Conservation (phyloP, 345 rosid genomes). For the Carallia brachiata region DNA sequence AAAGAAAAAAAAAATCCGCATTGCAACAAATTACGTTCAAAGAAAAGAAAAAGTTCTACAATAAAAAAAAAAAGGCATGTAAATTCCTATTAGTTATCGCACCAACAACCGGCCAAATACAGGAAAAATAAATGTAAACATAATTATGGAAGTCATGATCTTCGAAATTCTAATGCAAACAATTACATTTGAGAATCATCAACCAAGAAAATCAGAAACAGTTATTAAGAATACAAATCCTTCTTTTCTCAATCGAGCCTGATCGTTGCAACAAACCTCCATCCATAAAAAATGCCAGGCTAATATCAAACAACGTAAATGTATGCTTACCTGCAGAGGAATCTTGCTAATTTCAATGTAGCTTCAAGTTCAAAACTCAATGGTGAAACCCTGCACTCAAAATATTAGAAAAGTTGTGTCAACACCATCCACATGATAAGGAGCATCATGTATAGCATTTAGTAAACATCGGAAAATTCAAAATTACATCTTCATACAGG, state of each 20-base stretch:
- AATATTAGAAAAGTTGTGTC: conserved; percentile 11
- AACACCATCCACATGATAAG: conserved; percentile 7
- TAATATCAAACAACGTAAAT: no score
- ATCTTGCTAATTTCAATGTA: conserved; percentile 88
- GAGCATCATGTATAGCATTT: not conserved
- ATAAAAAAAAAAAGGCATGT: not conserved
- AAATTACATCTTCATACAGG: not conserved
- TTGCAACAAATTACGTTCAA: not conserved
- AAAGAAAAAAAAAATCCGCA: conserved; percentile 27
- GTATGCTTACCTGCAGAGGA: conserved; percentile 75
- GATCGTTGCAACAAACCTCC: no score
- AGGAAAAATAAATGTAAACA: not conserved
- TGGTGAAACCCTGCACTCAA: conserved; percentile 82
- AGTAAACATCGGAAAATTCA: not conserved
- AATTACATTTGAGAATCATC: no score
- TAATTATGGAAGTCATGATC: not conserved
- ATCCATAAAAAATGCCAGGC: no score
- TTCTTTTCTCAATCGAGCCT: no score
- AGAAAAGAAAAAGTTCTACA: not conserved
- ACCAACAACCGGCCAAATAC: no score
- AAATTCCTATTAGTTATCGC: no score
- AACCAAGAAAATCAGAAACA: no score
- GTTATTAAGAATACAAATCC: no score
- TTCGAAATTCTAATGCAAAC: no score
- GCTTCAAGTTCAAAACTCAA: conserved; percentile 98